Evolutionary conservation across 495 filamentous ascomycete genomes (phyloP), one percentile per base, ranked within the genome.

Genomic region (Penicillium mononematosum): DNA sequence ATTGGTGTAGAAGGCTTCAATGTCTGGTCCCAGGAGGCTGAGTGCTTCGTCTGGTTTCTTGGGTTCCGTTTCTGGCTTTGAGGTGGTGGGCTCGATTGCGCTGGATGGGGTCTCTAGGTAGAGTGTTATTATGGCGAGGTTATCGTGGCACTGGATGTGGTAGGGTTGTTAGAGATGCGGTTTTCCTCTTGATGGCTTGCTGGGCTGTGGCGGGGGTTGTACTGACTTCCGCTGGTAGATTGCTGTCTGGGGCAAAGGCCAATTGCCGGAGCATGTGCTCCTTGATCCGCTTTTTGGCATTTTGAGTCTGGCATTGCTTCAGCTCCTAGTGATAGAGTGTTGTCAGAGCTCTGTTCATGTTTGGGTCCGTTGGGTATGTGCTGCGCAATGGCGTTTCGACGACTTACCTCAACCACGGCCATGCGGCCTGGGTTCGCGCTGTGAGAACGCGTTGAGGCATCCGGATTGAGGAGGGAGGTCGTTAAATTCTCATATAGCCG

Each of bases 401-500:
- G 9, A 68, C 71, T 29, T 70, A 88, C 86, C 63, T 84, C 77
- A 19, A 68, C 65, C 25, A 82, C 75, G 22, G 72, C 76, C 69
- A 76, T 69, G 25, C 81, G 80, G 56, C 80, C 77, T 43, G 85
- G 81, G 41, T 79, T 77, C 4, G 74, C 66, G 50, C 76, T 69
- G 55, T 83, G 71, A 34, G 79, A 74, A 60, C 78, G 81, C 0
- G 84, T 87, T 14, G 85, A 86, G 14, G 81, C 85, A 77, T 87
- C 80, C 0, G 79, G 69, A 55, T 85, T 84, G 24, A 90, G 73
- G 8, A 87, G 65, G 0, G 71, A 77, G 1, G 73, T 78, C 0
- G 85, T 85, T 7, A 90, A 62, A 17, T 79, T 81, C 17, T 81
- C 77, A 65, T 88, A 85, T 1, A 90, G 75, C 27, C 72, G 75